phyloP scores from a whole-genome alignment of 228 moss, liverwort and hornwort genomes.

The Sphagnum fallax region DNA sequence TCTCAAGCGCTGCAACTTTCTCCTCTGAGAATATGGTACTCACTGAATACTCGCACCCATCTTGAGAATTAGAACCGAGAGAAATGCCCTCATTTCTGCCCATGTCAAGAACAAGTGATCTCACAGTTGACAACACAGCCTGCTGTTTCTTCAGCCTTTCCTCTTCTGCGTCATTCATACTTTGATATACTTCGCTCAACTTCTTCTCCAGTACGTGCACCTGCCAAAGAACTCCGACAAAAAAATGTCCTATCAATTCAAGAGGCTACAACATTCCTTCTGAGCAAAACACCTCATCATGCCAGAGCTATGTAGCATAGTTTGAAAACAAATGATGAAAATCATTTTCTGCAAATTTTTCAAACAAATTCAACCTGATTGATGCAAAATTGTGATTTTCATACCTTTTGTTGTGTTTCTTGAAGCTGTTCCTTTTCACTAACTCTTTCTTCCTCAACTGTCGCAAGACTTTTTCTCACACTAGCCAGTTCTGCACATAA shows the following conservation, averaged over 20 bases:
- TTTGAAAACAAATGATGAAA: neutral
- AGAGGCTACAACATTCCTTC: neutral
- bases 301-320: neutral
- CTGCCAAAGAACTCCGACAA: slow-evolving; percentile 14
- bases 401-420: slow-evolving; percentile 60
- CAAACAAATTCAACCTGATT: too few species aligned
- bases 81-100: slow-evolving; percentile 24
- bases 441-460: slow-evolving; percentile 50
- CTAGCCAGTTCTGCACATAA: slow-evolving; percentile 54
- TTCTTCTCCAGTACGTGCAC: slow-evolving; percentile 50
- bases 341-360: too few species aligned
- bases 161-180: slow-evolving; percentile 48
- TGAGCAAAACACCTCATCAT: neutral
- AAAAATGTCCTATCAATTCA: neutral
- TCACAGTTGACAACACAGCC: slow-evolving; percentile 61
- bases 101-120: slow-evolving; percentile 67
- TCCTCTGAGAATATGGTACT: slow-evolving; percentile 25
- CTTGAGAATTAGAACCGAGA: slow-evolving; percentile 12
- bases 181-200: slow-evolving; percentile 42
- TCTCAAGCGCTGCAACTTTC: slow-evolving; percentile 74
- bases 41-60: slow-evolving; percentile 23
- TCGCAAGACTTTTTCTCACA: slow-evolving; percentile 35
- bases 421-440: slow-evolving; percentile 62
- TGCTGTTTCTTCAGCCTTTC: slow-evolving; percentile 51
- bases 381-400: neutral